phyloP scores from a whole-genome alignment of 1,139 yeast species.

The Yamadazyma oceani region DNA sequence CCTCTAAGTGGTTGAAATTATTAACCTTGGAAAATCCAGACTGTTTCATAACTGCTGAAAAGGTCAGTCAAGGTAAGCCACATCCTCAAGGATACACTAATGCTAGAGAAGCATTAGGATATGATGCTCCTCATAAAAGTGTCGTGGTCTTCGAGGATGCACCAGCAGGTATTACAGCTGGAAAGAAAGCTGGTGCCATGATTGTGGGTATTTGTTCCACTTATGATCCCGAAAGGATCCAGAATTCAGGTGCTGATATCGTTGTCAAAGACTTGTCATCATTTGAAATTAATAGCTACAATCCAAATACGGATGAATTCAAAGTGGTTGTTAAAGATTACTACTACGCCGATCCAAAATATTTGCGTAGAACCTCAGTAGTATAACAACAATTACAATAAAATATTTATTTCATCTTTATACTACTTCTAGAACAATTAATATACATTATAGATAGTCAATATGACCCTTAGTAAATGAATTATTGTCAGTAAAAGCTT shows the following conservation, averaged over 20 bases:
- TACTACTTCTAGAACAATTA: too few relatives aligned
- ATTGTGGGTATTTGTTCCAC: slow-evolving; percentile 80
- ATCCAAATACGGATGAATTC: slow-evolving; percentile 43
- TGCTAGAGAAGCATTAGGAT: slow-evolving; percentile 58
- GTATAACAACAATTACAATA: too few relatives aligned
- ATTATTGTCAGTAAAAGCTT: slow-evolving; percentile 12
- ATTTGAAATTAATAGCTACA: slow-evolving; percentile 40
- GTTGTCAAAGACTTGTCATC: slow-evolving; percentile 66
- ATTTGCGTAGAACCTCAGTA: slow-evolving; percentile 20
- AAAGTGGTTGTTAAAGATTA: slow-evolving; percentile 40
- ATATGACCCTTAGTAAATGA: slow-evolving; percentile 9
- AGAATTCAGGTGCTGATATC: slow-evolving; percentile 72
- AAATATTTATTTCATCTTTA: too few relatives aligned
- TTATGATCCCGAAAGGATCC: slow-evolving; percentile 62
- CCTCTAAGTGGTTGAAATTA: slow-evolving; percentile 70
- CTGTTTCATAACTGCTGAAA: slow-evolving; percentile 73
- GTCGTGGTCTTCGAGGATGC: slow-evolving; percentile 81
- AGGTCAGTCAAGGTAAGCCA: slow-evolving; percentile 74
- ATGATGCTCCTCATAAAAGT: slow-evolving; percentile 41
- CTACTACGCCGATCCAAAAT: slow-evolving; percentile 43
- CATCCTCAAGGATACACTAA: slow-evolving; percentile 73
- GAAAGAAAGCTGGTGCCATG: slow-evolving; percentile 76
- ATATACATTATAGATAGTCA: slow-evolving; percentile 6
- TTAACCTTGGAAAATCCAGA: slow-evolving; percentile 61
- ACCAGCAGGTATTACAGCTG: slow-evolving; percentile 80